Conservation (phyloP, 2,329 filamentous ascomycete genomes). For the Dactylella cylindrospora region DNA sequence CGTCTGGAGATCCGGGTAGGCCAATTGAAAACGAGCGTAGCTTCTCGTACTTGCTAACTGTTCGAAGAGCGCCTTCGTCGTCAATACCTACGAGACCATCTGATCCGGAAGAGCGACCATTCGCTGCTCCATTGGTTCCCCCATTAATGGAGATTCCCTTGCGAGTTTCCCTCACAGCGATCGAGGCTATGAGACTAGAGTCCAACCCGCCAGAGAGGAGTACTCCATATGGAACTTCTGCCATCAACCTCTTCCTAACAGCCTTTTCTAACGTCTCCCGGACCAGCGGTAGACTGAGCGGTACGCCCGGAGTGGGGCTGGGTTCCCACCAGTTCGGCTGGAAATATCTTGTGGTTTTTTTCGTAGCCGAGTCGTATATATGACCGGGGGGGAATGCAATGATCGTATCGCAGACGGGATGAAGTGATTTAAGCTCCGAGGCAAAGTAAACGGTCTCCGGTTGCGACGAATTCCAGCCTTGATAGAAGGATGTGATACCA, state of each 20-base stretch:
- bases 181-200: conserved; percentile 90
- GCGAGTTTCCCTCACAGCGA: conserved; percentile 88
- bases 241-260: conserved; percentile 96
- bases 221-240: conserved; percentile 96
- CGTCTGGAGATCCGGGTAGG: conserved; percentile 87
- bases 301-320: conserved; percentile 71
- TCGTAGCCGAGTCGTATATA: conserved; percentile 90
- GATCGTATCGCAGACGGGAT: conserved; percentile 93
- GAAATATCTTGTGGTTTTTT: conserved; percentile 82
- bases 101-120: conserved; percentile 58
- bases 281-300: conserved; percentile 79
- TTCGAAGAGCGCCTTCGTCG: conserved; percentile 83
- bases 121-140: conserved; percentile 55
- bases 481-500: conserved; percentile 95
- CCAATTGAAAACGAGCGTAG: conserved; percentile 99
- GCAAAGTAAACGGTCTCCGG: conserved; percentile 90
- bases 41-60: conserved; percentile 86
- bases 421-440: conserved; percentile 90
- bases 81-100: conserved; percentile 88
- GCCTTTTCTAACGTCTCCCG: conserved; percentile 82
- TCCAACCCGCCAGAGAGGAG: conserved; percentile 92
- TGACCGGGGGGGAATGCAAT: conserved; percentile 92
- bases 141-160: conserved; percentile 69
- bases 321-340: conserved; percentile 91
- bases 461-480: conserved; percentile 82